Evolutionary conservation across 2,329 filamentous ascomycete genomes (phyloP).

Genomic region (Ilyonectria robusta): DNA sequence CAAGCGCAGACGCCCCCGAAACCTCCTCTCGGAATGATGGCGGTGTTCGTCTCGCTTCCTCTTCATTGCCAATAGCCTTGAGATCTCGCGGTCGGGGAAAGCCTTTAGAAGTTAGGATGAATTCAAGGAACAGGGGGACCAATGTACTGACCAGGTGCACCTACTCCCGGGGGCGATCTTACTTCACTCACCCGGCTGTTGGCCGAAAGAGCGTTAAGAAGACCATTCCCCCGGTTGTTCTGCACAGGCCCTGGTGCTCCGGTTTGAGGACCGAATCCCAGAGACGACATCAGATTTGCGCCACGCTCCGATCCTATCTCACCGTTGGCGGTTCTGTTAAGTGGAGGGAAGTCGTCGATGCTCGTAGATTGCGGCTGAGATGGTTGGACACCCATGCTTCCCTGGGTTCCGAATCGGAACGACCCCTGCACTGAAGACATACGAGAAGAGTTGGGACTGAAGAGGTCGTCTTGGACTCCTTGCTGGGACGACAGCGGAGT

Average conservation of each 20-base stretch:
- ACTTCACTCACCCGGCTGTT: slow-evolving; percentile 66
- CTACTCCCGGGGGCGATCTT: slow-evolving; percentile 63
- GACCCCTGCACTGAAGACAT: slow-evolving; percentile 59
- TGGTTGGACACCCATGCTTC: slow-evolving; percentile 56
- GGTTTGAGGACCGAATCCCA: slow-evolving; percentile 67
- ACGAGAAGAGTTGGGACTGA: slow-evolving; percentile 59
- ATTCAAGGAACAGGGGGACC: neutral
- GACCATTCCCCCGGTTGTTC: slow-evolving; percentile 69
- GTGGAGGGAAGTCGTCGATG: slow-evolving; percentile 74
- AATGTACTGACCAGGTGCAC: slow-evolving; percentile 53
- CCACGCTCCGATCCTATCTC: slow-evolving; percentile 71
- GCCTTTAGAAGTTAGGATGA: slow-evolving; percentile 47
- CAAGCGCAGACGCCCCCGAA: slow-evolving; percentile 50
- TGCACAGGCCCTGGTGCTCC: slow-evolving; percentile 54
- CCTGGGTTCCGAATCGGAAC: slow-evolving; percentile 69
- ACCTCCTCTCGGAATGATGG: slow-evolving; percentile 61
- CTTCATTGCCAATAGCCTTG: slow-evolving; percentile 56
- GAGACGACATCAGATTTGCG: slow-evolving; percentile 65
- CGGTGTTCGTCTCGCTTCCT: slow-evolving; percentile 63
- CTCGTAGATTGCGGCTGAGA: slow-evolving; percentile 63
- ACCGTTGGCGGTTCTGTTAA: slow-evolving; percentile 70
- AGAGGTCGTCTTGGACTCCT: slow-evolving; percentile 63
- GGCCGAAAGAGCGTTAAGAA: slow-evolving; percentile 75
- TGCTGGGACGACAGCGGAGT: slow-evolving; percentile 67
- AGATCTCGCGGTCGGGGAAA: slow-evolving; percentile 60